A percentile compares a stretch with the other conserved stretches of the same genome.
Conservation (phyloP, 2,329 filamentous ascomycete genomes). For the Colletotrichum sp. region DNA sequence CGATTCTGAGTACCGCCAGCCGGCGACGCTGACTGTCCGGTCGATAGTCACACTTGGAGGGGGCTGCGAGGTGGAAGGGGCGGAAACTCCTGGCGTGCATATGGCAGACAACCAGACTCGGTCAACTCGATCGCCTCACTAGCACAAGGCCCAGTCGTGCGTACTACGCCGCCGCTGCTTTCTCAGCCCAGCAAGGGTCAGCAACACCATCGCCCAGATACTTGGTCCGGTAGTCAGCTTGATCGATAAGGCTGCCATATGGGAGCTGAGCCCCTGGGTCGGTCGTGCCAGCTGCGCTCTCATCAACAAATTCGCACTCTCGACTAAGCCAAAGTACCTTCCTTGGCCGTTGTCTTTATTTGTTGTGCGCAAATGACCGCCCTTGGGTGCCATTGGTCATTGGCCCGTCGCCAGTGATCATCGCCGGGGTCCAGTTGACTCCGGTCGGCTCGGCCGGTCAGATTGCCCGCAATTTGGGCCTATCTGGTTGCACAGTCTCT, state of each 20-base stretch:
- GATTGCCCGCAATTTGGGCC: background rate
- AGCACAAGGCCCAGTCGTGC: background rate
- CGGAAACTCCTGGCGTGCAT: background rate
- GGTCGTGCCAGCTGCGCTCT: background rate
- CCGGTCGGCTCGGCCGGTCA: background rate
- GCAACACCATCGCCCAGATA: constrained; percentile 1
- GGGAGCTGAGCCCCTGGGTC: background rate
- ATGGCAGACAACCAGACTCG: constrained; percentile 8
- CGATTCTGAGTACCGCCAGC: background rate
- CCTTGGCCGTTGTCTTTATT: background rate
- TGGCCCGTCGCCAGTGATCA: background rate
- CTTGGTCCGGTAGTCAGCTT: background rate
- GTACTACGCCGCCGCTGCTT: background rate
- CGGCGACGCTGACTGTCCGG: background rate
- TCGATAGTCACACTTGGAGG: background rate
- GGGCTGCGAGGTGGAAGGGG: background rate
- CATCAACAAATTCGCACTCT: background rate
- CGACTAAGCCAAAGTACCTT: background rate
- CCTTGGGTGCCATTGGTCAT: background rate
- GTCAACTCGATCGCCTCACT: constrained; percentile 3
- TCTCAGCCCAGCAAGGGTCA: constrained; percentile 13
- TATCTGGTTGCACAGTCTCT: background rate
- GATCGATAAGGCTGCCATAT: background rate
- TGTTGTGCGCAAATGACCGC: background rate
- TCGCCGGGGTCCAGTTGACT: background rate